Percentiles rank a stretch among this genome's conserved stretches.
Evolutionary conservation across 2,329 filamentous ascomycete species (phyloP).

Genomic region (Pyrenochaeta sp.): DNA sequence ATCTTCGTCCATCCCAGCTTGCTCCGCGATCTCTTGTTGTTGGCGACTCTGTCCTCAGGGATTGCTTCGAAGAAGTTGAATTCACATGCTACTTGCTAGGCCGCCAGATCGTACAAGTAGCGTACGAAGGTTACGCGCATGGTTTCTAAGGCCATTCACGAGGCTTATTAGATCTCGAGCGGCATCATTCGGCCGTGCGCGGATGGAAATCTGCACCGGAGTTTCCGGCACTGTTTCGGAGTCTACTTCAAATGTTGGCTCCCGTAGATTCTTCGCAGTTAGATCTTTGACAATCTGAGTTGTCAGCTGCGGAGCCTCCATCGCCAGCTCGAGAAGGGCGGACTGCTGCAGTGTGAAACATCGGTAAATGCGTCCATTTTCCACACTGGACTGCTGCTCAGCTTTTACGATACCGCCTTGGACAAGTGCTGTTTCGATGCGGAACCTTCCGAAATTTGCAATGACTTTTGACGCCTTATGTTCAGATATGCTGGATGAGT

Average conservation of each 20-base stretch:
- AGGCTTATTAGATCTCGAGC: constrained; percentile 29
- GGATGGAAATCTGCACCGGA: constrained; percentile 12
- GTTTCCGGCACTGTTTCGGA: constrained; percentile 12
- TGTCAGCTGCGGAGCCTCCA: no score
- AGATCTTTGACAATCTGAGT: constrained; percentile 16
- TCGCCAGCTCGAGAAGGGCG: constrained; percentile 15
- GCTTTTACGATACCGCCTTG: no score
- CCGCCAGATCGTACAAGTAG: constrained; percentile 22
- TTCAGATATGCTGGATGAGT: no score
- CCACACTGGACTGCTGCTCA: no score
- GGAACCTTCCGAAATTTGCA: no score
- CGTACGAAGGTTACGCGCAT: constrained; percentile 18
- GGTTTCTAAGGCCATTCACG: constrained; percentile 21
- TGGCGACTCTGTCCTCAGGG: constrained; percentile 8
- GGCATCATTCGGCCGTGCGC: constrained; percentile 18
- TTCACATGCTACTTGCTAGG: constrained; percentile 25
- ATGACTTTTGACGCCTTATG: no score
- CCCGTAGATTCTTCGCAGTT: constrained; percentile 7
- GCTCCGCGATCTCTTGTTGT: constrained; percentile 16
- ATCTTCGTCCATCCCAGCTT: constrained; percentile 19
- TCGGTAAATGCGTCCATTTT: no score
- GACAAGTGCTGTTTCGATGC: no score
- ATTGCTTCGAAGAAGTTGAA: no score
- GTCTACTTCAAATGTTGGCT: constrained; percentile 16
- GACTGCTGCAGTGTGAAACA: no score